These are phyloP conservation scores for Saccharomycopsis capsularis DNA, from an alignment of 805 yeast species.

Conservation along the genomic window DNA sequence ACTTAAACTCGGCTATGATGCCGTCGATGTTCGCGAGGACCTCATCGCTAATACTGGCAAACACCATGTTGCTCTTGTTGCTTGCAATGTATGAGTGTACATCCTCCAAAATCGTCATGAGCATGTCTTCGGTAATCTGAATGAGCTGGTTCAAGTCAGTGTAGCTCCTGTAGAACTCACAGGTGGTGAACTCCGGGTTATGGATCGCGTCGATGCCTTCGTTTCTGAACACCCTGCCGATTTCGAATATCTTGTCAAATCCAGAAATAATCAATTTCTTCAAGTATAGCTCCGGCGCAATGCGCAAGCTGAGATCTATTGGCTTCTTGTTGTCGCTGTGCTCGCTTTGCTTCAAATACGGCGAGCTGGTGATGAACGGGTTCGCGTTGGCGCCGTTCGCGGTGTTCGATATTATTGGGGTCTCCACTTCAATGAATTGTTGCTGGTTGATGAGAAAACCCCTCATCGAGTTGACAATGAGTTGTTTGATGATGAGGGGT, in stretches of 20 bases:
- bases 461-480: slow-evolving; percentile 51
- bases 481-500: slow-evolving; percentile 41
- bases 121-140: slow-evolving; percentile 38
- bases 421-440: slow-evolving; percentile 75
- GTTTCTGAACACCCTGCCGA: slow-evolving; percentile 97
- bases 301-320: slow-evolving; percentile 53
- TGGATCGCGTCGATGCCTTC: slow-evolving; percentile 99
- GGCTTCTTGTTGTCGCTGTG: slow-evolving; percentile 25
- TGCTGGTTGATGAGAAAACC: slow-evolving; percentile 40
- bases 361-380: slow-evolving; percentile 62
- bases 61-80: not conserved
- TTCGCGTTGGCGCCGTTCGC: slow-evolving; percentile 89
- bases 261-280: slow-evolving; percentile 98
- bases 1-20: not conserved
- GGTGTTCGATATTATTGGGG: slow-evolving; percentile 70
- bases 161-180: slow-evolving; percentile 97
- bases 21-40: not conserved
- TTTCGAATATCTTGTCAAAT: slow-evolving; percentile 95
- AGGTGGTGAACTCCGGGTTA: slow-evolving; percentile 97
- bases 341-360: slow-evolving; percentile 24
- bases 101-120: slow-evolving; percentile 1
- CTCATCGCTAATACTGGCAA: not conserved
- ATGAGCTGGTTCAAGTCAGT: slow-evolving; percentile 95
- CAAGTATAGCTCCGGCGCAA: slow-evolving; percentile 94
- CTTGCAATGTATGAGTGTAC: slow-evolving; percentile 2